These are phyloP conservation scores for Penicillium hesseltinei DNA, from an alignment of 2,329 filamentous ascomycete genomes.

Conservation along the genomic window DNA sequence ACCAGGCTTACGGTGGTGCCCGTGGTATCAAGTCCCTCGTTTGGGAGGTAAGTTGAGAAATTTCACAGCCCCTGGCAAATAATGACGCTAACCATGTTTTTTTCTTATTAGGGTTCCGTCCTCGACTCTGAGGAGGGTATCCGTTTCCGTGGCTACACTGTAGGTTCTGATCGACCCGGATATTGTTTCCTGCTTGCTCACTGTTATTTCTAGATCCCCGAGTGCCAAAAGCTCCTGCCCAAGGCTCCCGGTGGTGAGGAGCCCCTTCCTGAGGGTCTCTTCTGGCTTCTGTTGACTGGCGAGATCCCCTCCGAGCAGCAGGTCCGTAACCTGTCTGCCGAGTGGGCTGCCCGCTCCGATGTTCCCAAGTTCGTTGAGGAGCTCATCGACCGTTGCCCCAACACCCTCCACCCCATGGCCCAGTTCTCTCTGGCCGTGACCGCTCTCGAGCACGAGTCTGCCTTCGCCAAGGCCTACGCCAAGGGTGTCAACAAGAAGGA, in stretches of 20 bases:
- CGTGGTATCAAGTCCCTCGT: conserved; percentile 98
- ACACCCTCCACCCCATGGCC: conserved; percentile 98
- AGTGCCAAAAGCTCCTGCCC: conserved; percentile 96
- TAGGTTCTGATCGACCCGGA: conserved; percentile 35
- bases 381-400: conserved; percentile 99
- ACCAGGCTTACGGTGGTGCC: conserved; percentile 99
- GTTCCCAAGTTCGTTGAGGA: conserved; percentile 98
- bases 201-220: conserved; percentile 66
- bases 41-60: conserved; percentile 67
- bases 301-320: conserved; percentile 98
- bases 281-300: conserved; percentile 98
- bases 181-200: conserved; percentile 14
- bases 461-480: conserved; percentile 97
- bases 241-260: conserved; percentile 96
- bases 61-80: background rate
- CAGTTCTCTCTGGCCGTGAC: conserved; percentile 98
- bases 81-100: conserved; percentile 12
- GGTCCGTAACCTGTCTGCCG: conserved; percentile 94
- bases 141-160: conserved; percentile 96
- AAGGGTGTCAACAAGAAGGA: conserved; percentile 99
- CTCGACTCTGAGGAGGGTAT: conserved; percentile 99
- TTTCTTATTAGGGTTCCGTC: conserved; percentile 67
- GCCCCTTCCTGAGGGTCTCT: conserved; percentile 97
- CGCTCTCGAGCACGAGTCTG: conserved; percentile 96
- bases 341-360: conserved; percentile 97